A percentile compares a stretch with the other conserved stretches of the same genome.
These are phyloP conservation scores for Hippophae rhamnoides DNA, from an alignment of 306 rosid genomes.

Conservation along the genomic window DNA sequence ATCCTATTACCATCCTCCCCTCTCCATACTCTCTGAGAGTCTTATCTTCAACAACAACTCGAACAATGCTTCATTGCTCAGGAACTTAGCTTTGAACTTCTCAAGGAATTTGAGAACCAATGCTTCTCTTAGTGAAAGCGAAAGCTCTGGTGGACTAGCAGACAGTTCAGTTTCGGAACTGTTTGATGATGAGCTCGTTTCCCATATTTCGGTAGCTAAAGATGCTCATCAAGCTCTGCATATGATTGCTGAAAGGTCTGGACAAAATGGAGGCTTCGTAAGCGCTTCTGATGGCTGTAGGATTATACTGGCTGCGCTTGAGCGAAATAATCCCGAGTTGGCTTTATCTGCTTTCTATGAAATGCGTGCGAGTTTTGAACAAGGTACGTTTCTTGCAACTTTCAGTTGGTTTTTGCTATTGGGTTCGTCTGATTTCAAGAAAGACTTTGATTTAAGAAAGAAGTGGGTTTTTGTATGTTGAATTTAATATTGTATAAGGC, in stretches of 20 bases:
- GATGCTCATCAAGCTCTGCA: conserved; percentile 52
- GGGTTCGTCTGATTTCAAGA: not conserved
- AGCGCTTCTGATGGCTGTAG: conserved; percentile 43
- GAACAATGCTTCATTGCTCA: conserved; percentile 12
- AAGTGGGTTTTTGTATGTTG: not conserved
- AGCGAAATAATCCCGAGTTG: conserved; percentile 51
- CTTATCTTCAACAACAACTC: conserved; percentile 3
- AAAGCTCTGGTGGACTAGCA: conserved; percentile 27
- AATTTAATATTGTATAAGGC: not conserved
- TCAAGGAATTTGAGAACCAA: conserved; percentile 22
- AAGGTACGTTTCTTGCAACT: conserved; percentile 26
- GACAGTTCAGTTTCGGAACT: conserved; percentile 27
- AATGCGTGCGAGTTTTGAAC: conserved; percentile 68
- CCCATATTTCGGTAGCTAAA: conserved; percentile 30
- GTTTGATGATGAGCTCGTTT: conserved; percentile 37
- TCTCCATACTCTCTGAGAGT: conserved; percentile 21
- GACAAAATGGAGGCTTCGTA: conserved; percentile 36
- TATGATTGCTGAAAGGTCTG: conserved; percentile 33
- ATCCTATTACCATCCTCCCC: conserved; percentile 27
- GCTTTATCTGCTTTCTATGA: conserved; percentile 72
- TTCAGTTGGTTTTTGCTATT: not conserved
- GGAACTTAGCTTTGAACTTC: conserved; percentile 19
- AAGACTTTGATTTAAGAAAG: not conserved
- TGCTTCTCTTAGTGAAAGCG: conserved; percentile 47
- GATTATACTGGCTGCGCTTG: conserved; percentile 58